Base-by-base conservation (phyloP, 1,284 basidiomycete species). In the Cutaneotrichosporon cavernicola region DNA sequence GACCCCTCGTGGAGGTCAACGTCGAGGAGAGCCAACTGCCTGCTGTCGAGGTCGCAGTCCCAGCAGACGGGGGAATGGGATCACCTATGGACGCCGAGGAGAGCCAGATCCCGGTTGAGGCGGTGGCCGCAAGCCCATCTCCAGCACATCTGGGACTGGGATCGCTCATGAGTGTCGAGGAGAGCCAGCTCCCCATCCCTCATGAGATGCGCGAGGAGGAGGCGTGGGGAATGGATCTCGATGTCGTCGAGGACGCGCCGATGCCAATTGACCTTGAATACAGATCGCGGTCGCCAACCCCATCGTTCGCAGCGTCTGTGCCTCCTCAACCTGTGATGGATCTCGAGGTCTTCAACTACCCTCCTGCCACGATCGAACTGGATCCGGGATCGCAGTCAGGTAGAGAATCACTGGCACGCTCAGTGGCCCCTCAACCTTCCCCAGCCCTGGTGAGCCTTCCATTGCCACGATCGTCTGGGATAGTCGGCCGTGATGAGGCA, bases 151-250 rank as follows among this genome's bases (percentile, higher is more conserved):
- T 18, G 18, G 43, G 43, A 6, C 43, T 46, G 18, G 43, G 43
- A 46, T 46, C 43, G 18, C 18, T 36, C 34, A 36, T 51, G 13
- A 11, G 22, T 9, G 22, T 53, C 51, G 13, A 53, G 51, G 51
- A 53, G 51, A 53, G 51, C 51, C 51, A 53, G 31, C 14, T 53
- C 14, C 51, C 51, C 16, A 10, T 34, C 16, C 51, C 26, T 5
- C 13, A 53, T 6, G 51, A n/a, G 30, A n/a, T 31, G 26, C 14
- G 18, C 13, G 51, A 46, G 9, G 43, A 53, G 7, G 51, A 53
- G 38, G 38, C 55, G 34, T 56, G 36, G 55, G 55, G 55, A 4
- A 43, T 56, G 55, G 36, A 56, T 22, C 22, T 56, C 7, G 38
- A 56, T 38, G 55, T 31, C n/a, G 5, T 21, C 11, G 49, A 30